A percentile compares a stretch with the other conserved stretches of the same genome.
Conservation (phyloP, 176 grass and related monocot genomes). For the Guadua angustifolia region DNA sequence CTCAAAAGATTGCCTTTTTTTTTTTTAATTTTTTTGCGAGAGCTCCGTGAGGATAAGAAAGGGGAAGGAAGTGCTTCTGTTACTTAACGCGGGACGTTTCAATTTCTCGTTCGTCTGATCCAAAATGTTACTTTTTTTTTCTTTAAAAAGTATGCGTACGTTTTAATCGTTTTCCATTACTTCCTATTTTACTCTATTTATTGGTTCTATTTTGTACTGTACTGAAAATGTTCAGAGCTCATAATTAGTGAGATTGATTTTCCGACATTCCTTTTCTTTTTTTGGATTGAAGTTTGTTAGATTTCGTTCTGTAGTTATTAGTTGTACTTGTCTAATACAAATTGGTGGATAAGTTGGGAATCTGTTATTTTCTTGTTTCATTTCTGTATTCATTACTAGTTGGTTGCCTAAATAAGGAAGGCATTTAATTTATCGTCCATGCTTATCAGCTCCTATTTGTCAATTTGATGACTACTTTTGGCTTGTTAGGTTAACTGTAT, state of each 20-base stretch:
- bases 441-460: not conserved
- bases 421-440: not conserved
- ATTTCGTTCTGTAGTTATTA: not conserved
- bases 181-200: not conserved
- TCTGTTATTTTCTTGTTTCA: not conserved
- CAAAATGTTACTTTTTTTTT: not conserved
- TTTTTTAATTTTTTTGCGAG: not conserved
- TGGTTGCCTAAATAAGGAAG: not conserved
- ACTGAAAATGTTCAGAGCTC: not conserved
- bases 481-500: not conserved
- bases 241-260: not conserved
- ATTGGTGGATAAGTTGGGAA: slow-evolving; percentile 7
- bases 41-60: not conserved
- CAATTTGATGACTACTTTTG: not conserved
- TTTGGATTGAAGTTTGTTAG: not conserved
- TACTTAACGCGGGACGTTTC: not conserved
- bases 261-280: not conserved
- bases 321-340: not conserved
- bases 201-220: not conserved
- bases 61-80: not conserved
- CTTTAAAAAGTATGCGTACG: not conserved
- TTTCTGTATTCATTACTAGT: slow-evolving; percentile 16
- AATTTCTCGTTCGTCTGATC: slow-evolving; percentile 3
- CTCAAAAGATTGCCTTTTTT: not conserved
- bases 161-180: not conserved